Conservation (phyloP, 2,329 filamentous ascomycete species). For the Curvularia spicifera region DNA sequence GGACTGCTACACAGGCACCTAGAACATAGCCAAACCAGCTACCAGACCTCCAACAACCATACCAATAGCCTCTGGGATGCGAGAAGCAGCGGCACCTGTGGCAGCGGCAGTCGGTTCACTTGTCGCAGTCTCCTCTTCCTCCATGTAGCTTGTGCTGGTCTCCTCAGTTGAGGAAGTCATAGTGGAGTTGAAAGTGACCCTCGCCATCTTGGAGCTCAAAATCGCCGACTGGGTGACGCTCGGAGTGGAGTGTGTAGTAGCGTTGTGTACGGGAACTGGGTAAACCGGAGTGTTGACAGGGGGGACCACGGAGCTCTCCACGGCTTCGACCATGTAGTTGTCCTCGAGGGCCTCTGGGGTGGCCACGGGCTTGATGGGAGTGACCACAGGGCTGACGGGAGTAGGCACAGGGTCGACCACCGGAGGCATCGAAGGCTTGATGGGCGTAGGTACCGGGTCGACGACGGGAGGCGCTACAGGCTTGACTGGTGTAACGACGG, state of each 20-base stretch:
- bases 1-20: slow-evolving; percentile 2
- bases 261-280: slow-evolving; percentile 3
- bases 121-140: slow-evolving; percentile 16
- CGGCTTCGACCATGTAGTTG: slow-evolving; percentile 2
- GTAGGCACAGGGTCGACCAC: neutral
- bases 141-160: slow-evolving; percentile 6
- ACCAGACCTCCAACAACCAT: slow-evolving; percentile 29
- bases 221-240: slow-evolving; percentile 17
- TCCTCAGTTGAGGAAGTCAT: neutral
- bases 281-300: slow-evolving; percentile 14
- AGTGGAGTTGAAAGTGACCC: neutral
- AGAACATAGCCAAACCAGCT: slow-evolving; percentile 30
- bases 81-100: slow-evolving; percentile 27
- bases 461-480: neutral
- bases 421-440: neutral
- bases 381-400: neutral
- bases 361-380: neutral
- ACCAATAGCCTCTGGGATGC: slow-evolving; percentile 25
- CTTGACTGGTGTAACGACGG: neutral
- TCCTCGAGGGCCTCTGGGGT: neutral
- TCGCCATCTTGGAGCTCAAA: neutral
- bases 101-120: slow-evolving; percentile 20
- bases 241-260: slow-evolving; percentile 8
- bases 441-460: neutral
- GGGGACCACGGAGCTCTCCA: neutral